Conservation (phyloP, 192 early-diverging fungal genomes). For the Chytriomyces sp. region DNA sequence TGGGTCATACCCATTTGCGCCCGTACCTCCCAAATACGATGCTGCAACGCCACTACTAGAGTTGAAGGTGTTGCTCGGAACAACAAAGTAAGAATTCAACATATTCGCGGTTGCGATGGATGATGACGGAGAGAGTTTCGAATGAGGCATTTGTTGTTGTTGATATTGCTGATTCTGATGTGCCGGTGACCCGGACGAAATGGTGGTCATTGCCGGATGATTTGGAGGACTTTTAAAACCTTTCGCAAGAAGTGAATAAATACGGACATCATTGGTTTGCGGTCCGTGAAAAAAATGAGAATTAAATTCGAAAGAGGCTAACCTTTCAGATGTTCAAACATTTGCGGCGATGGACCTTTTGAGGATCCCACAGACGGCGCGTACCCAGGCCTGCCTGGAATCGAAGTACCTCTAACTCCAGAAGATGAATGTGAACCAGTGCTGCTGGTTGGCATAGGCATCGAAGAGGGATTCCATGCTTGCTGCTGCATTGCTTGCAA, state of each 20-base stretch:
- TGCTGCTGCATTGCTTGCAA: constrained; percentile 20
- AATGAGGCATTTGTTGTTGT: not conserved
- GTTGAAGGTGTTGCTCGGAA: constrained; percentile 22
- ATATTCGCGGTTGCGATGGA: constrained; percentile 32
- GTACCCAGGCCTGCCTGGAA: constrained; percentile 1
- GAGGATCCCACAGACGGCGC: not conserved
- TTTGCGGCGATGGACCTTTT: not conserved
- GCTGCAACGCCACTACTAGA: not conserved
- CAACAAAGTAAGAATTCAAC: constrained; percentile 54
- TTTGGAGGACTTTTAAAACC: constrained; percentile 12
- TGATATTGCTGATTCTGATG: not conserved
- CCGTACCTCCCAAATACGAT: constrained; percentile 20
- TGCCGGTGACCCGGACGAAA: not conserved
- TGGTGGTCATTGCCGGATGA: not conserved
- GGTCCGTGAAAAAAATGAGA: not conserved
- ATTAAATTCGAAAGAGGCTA: too few species aligned
- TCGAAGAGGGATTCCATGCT: not conserved
- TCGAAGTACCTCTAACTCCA: not conserved
- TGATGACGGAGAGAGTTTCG: not conserved
- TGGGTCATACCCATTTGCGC: constrained; percentile 5
- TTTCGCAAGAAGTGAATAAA: not conserved
- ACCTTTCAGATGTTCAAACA: constrained; percentile 11
- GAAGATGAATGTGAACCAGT: not conserved
- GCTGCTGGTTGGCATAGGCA: constrained; percentile 2
- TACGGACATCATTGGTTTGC: too few species aligned